Evolutionary conservation across 768 basidiomycete genomes (phyloP), one percentile per base, ranked within the genome.

Genomic region (Amylocystis lapponica): DNA sequence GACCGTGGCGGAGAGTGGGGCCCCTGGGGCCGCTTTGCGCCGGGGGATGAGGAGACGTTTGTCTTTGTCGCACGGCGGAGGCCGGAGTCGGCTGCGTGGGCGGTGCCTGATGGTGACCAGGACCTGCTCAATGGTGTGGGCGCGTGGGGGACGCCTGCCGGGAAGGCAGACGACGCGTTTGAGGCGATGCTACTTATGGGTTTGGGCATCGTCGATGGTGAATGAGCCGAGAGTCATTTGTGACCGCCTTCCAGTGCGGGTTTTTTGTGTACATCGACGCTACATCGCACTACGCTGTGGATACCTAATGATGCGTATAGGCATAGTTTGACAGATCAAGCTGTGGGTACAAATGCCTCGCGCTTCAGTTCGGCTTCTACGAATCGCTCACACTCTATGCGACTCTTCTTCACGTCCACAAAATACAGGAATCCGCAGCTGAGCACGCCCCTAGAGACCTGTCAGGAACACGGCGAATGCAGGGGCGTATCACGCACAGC

Each of bases 111-210:
- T 4, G 57, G 59, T 0, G 83, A 90, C 53, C 41, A 50, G 2
- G 77, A 79, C 33, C 63, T 89, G 43, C 61, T 87, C 29, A 60
- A 60, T 1, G 86, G 83, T 0, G 65, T 75, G 6, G 80, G 80
- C 9, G 76, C 78, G 2, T 50, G 56, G 43, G 74, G 69, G 5
- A 71, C 69, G 4, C 23, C 52, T 12, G 22, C 49, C 3, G 61
- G 60, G 21, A 85, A 83, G 54, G 63, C 66, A 12, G 83, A 89
- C 48, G 82, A 85, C 39, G 78, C 76, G 6, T 88, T 88, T 45
- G 85, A 90, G 57, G 71, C 66, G n/a, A 53, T 88, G 19, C 60
- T 89, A 25, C 53, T 74, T 39, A 70, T 71, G 69, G 40, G 38
- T 2, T 48, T 71, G 46, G 59, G 50, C 16, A 6, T 43, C 17